Conservation (phyloP, 208 protist species). For the Crithidia fasciculata region DNA sequence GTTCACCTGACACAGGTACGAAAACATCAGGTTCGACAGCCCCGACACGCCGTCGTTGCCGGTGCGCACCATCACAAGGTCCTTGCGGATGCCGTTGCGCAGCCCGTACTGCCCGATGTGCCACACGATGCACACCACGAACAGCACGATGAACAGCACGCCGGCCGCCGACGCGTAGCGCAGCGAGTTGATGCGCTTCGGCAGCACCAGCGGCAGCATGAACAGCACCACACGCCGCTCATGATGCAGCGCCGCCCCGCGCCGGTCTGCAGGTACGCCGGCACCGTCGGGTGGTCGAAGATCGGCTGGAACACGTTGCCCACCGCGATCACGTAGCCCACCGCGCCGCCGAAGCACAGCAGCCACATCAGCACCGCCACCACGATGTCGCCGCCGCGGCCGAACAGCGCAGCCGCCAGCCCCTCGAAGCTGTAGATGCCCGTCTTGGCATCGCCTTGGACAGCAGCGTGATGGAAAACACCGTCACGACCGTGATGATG, state of each 20-base stretch:
- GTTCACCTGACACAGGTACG: conserved; percentile 65
- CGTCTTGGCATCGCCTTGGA: conserved; percentile 38
- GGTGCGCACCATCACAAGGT: conserved; percentile 42
- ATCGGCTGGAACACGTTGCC: conserved; percentile 51
- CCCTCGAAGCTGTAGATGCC: conserved; percentile 64
- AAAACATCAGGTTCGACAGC: conserved; percentile 60
- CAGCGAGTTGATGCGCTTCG: conserved; percentile 65
- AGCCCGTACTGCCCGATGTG: conserved; percentile 55
- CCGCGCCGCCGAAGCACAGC: conserved; percentile 59
- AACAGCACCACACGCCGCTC: conserved; percentile 47
- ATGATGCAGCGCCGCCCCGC: conserved; percentile 43
- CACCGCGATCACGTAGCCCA: conserved; percentile 68
- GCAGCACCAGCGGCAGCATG: conserved; percentile 70
- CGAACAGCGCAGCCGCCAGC: conserved; percentile 46
- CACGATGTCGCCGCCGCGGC: conserved; percentile 54
- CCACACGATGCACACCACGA: conserved; percentile 59
- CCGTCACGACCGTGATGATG: conserved; percentile 46
- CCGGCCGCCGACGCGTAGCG: conserved; percentile 59
- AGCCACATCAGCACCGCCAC: conserved; percentile 51
- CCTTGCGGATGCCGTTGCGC: conserved; percentile 24
- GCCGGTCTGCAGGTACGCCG: conserved; percentile 34
- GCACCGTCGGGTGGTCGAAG: conserved; percentile 30
- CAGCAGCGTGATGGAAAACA: conserved; percentile 64
- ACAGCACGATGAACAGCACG: conserved; percentile 55
- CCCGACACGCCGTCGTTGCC: conserved; percentile 48